Conservation (phyloP, 768 basidiomycete genomes). For the Plicaturopsis crispa region DNA sequence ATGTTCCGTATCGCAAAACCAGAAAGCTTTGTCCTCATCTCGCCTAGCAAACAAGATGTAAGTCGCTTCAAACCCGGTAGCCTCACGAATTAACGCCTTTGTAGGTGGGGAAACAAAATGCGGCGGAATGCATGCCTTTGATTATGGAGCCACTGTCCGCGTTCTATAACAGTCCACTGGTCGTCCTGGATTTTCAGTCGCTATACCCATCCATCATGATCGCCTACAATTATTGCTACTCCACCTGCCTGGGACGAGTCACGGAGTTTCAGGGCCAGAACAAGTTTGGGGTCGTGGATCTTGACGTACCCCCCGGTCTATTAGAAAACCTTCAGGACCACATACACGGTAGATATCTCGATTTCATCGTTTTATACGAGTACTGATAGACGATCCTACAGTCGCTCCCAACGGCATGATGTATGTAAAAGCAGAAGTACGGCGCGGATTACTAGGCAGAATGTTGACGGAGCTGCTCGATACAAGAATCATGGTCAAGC, state of each 20-base stretch:
- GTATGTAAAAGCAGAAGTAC: conserved; percentile 80
- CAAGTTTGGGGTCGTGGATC: conserved; percentile 81
- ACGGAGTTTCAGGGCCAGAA: conserved; percentile 80
- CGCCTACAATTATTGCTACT: conserved; percentile 96
- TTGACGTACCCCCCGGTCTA: conserved; percentile 59
- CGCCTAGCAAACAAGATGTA: conserved; percentile 84
- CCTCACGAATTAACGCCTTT: no score
- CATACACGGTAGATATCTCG: conserved; percentile 52
- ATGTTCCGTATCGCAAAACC: conserved; percentile 97
- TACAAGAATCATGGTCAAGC: conserved; percentile 96
- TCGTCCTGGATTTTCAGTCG: conserved; percentile 95
- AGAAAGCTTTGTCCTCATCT: conserved; percentile 84
- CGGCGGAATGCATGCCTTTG: conserved; percentile 91
- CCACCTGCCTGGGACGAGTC: conserved; percentile 89
- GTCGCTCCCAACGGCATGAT: conserved; percentile 95
- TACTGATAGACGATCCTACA: conserved; percentile 19
- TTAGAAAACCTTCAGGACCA: conserved; percentile 67
- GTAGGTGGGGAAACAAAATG: conserved; percentile 93
- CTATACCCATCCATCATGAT: conserved; percentile 98
- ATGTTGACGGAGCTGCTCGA: conserved; percentile 93
- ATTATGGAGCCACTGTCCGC: conserved; percentile 93
- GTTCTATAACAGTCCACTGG: conserved; percentile 86
- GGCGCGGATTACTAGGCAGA: conserved; percentile 79
- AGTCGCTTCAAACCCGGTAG: no score
- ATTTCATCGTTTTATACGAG: neutral